Evolutionary conservation across 768 basidiomycete species (phyloP).

Genomic region (Mycena kentingensis): DNA sequence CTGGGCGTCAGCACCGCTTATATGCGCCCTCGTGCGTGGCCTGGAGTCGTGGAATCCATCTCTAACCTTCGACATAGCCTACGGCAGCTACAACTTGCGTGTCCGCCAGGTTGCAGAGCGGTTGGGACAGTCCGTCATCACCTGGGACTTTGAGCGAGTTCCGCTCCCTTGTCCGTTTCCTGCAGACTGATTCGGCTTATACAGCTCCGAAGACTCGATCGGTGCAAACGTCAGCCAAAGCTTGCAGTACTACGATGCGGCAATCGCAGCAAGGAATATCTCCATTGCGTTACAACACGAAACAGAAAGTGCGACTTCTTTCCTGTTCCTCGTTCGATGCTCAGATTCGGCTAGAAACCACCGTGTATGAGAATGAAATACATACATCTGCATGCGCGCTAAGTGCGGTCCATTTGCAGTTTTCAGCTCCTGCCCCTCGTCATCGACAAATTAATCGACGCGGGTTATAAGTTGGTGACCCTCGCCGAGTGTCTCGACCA

Average conservation of each 20-base stretch:
- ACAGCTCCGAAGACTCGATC: slow-evolving; percentile 1
- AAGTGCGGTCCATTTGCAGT: neutral
- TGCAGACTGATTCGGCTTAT: neutral
- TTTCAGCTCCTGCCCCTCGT: slow-evolving; percentile 15
- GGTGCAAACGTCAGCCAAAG: slow-evolving; percentile 3
- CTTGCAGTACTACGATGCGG: neutral
- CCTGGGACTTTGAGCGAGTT: slow-evolving; percentile 27
- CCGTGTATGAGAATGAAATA: neutral
- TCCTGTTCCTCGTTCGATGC: neutral
- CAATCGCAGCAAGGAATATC: neutral
- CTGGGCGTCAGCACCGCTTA: slow-evolving; percentile 28
- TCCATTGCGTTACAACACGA: slow-evolving; percentile 9
- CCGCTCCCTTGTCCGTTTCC: neutral
- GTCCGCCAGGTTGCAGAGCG: slow-evolving; percentile 18
- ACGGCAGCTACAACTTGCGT: slow-evolving; percentile 19
- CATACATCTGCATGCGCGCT: neutral
- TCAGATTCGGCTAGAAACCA: slow-evolving; percentile 5
- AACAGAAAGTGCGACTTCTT: slow-evolving; percentile 3
- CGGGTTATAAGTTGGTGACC: slow-evolving; percentile 26
- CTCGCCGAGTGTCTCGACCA: slow-evolving; percentile 27
- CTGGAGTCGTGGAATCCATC: neutral
- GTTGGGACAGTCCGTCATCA: slow-evolving; percentile 14
- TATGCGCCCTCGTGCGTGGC: slow-evolving; percentile 1
- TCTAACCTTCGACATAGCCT: slow-evolving; percentile 12
- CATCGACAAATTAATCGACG: slow-evolving; percentile 22